Evolutionary conservation across 768 basidiomycete species (phyloP), one percentile per base, ranked within the genome.

Genomic region (Boletus edulis): DNA sequence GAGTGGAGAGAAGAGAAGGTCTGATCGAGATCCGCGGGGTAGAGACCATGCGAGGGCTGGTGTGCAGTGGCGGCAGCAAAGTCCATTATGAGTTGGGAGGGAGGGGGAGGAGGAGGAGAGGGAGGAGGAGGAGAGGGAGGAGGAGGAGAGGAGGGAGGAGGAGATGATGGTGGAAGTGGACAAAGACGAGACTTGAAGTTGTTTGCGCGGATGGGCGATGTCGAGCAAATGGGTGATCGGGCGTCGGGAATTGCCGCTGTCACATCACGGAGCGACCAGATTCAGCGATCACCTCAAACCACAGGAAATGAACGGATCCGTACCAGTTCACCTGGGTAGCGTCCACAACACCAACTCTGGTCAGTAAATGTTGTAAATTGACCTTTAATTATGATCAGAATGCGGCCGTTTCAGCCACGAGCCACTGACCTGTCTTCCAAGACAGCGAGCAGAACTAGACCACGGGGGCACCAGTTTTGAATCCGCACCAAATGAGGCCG

Each of bases 11-110:
- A 80, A 76, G 66, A 72, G 70, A 81, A 81, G 58, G 79, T 65
- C 49, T 78, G 76, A 69, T 87, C 84, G 63, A 85, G 73, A 74
- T 87, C 84, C 56, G 72, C 69, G 54, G 74, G 59, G 72, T 85
- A 86, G 60, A 83, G 72, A 59, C 63, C 73, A 39, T 72, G 68
- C 2, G 68, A 50, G 17, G 68, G 13, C 57, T 81, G 84, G 45
- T 65, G 64, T 1, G 54, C 70, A 45, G 43, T 70, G 52, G 71
- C 51, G 32, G 73, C 47, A 32, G 68, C 66, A 56, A 82, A 85
- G 70, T 89, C 86, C 69, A 88, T 76, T 44, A 5, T 13, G 7
- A 78, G 80, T 71, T 75, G 74, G 1, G 78, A 74, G 35, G 49
- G 20, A 18, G 46, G 68, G 52, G 54, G 75, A 69, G 64, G 71